Base-by-base conservation (phyloP, 2,329 filamentous ascomycete genomes). In the Fusarium zealandicum region DNA sequence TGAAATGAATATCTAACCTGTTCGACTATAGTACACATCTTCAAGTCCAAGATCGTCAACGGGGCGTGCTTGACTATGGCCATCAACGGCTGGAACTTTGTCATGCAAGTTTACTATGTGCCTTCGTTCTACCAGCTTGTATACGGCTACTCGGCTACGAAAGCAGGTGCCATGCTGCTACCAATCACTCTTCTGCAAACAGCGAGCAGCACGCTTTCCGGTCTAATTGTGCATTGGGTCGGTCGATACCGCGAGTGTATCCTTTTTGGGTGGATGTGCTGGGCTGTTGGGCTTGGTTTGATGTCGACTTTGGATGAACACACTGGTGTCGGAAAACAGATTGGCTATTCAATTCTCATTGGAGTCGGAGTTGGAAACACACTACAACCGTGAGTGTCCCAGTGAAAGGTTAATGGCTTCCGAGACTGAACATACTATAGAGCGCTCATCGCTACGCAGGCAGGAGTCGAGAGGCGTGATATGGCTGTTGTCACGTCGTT, bases 51-150 rank as follows among this genome's bases (percentile, higher is more conserved):
- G 13, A 81, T 84, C 25, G 80, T 83, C 25, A 82, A 81, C 30
- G 81, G 82, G 1, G 80, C 81, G 1, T 83, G 79, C 53, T 58
- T 84, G 14, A 83, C 80, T 13, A 83, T 82, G 79, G 80, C 81
- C 30, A 78, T 84, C 64, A 83, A 84, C 43, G 82, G 82, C 4
- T 84, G 82, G 82, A 83, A 83, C 58, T 83, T 83, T 49, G 72
- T 84, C 18, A 77, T 82, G n/a, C 82, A 84, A 56, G 71, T 82
- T 7, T 81, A 81, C 57, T 81, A 76, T 51, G 74, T 79, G 5
- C 76, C 76, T 0, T 72, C 74, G 1, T 80, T 79, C 55, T 80
- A 80, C 55, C 78, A 80, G 45, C 73, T 80, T 10, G 74, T 72
- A 1, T 79, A 77, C 47, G 73, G 70, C 16, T 80, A 78, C 59